Evolutionary conservation across 345 rosid species (phyloP), one percentile per base, ranked within the genome.

Genomic region (Eucalyptus marginata): DNA sequence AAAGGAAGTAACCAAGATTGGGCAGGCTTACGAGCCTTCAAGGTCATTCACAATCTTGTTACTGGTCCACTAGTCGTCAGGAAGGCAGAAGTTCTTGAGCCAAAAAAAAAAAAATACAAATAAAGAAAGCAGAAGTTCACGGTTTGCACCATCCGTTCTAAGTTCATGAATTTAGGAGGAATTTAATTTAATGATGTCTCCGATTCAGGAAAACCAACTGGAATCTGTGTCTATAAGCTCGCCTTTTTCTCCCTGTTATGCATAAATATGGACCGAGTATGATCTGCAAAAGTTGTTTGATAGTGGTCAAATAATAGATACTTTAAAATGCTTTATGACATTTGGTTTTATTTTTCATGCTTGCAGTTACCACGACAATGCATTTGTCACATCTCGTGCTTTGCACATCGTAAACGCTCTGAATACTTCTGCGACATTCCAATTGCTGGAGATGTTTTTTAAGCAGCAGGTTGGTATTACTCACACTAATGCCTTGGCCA

Each of bases 281-380:
- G 47, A 56, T 50, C 10, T 33, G 50, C 56, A 86, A 86, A n/a
- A 47, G 86, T 47, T 29, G 15, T 46, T n/a, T 29, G 87, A 49
- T 49, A 16, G 52, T 22, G 43, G 87, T 27, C 36, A 56, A 16
- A 49, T 49, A 14, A 10, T 86, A 8, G 86, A 86, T 51, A 76
- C 50, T 29, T 86, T 24, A 29, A 33, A 51, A 47, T 49, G 79
- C 25, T 31, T 46, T 36, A 24, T 6, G n/a, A 84, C 71, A 36
- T 49, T 29, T 46, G 36, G 29, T 24, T 29, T 87, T 50, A 3
- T 85, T 86, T 54, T 46, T 83, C 52, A 33, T 47, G 64, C 88
- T 36, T 91, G 94, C 94, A 97, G 99, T 49, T 96, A 94, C 93
- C 99, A 97, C 71, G 99, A 97, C 91, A 94, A 95, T 90, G 98